Evolutionary conservation across 306 rosid species (phyloP).

Genomic region (Chamaecrista fasciculata): DNA sequence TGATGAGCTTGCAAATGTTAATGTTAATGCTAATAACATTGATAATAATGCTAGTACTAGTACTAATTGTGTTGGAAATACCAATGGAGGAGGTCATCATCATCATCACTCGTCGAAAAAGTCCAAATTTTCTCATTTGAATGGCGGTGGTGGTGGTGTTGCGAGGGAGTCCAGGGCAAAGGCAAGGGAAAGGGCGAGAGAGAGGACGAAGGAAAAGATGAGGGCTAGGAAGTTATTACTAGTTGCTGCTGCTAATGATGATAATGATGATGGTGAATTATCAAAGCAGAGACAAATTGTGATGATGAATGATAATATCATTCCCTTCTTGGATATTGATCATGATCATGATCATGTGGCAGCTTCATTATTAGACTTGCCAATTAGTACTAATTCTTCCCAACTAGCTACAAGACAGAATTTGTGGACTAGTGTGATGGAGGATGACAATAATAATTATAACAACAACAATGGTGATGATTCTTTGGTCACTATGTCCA

Average conservation of each 20-base stretch:
- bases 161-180: slow-evolving; percentile 47
- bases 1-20: no score
- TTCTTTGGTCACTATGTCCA: slow-evolving; percentile 35
- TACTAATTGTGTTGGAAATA: no score
- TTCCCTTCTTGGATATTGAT: slow-evolving; percentile 35
- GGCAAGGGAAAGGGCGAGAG: slow-evolving; percentile 70
- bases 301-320: not conserved
- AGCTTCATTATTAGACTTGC: no score
- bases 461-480: slow-evolving; percentile 38
- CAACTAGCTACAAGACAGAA: slow-evolving; percentile 23
- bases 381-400: no score
- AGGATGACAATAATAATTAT: not conserved
- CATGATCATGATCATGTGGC: no score
- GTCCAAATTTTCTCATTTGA: no score
- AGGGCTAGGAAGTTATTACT: slow-evolving; percentile 12
- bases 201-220: slow-evolving; percentile 51
- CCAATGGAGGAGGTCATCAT: no score
- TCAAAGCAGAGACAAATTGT: slow-evolving; percentile 33
- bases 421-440: not conserved
- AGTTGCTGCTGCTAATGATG: not conserved
- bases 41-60: no score
- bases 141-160: no score
- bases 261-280: not conserved
- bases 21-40: no score
- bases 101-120: no score